Conservation (phyloP, 2,329 filamentous ascomycete species). For the Cytospora schulzeri region DNA sequence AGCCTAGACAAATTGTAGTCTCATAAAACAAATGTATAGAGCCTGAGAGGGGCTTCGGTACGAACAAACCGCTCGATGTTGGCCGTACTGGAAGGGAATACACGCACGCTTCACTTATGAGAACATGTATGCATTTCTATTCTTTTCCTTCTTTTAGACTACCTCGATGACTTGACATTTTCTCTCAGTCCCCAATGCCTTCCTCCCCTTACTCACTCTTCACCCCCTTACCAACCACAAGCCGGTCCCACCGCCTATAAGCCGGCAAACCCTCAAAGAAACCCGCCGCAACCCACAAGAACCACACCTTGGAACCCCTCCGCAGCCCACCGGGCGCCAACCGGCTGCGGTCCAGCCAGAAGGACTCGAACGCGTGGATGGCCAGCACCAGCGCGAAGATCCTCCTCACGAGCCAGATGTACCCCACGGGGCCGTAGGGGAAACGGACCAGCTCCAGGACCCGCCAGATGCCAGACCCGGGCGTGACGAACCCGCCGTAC, state of each 20-base stretch:
- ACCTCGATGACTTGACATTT: neutral
- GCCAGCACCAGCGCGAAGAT: conserved; percentile 61
- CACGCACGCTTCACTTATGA: too few species aligned
- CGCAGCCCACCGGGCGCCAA: conserved; percentile 52
- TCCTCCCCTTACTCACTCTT: conserved; percentile 7
- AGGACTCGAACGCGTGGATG: conserved; percentile 68
- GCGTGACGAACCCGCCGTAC: conserved; percentile 29
- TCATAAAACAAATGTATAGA: too few species aligned
- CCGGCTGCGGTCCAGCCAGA: conserved; percentile 51
- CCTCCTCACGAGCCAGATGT: conserved; percentile 58
- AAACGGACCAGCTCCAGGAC: conserved; percentile 50
- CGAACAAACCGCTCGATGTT: too few species aligned
- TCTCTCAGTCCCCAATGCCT: neutral
- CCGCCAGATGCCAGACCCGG: conserved; percentile 54
- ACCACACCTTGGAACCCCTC: conserved; percentile 52
- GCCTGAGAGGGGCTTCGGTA: too few species aligned
- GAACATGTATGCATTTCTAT: neutral
- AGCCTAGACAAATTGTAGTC: too few species aligned
- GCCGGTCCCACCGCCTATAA: conserved; percentile 54
- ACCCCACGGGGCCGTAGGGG: conserved; percentile 60
- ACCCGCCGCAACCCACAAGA: conserved; percentile 53
- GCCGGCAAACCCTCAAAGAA: conserved; percentile 57
- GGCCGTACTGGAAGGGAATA: neutral
- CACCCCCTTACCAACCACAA: conserved; percentile 40
- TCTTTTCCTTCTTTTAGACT: neutral